Conservation (phyloP, 1,139 yeast genomes). For the Yamadazyma taylorii region DNA sequence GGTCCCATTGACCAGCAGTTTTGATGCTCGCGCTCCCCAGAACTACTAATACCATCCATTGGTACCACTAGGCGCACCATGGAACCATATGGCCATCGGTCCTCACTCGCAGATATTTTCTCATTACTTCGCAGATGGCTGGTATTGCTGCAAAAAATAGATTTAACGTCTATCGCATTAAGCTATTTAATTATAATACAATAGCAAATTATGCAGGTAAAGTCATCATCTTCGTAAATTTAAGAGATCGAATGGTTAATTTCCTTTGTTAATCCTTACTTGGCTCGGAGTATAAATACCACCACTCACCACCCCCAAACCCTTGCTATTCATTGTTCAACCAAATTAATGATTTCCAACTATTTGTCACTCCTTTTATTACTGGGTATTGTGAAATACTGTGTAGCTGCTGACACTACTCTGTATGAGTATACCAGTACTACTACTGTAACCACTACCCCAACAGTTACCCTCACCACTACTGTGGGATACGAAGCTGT, state of each 20-base stretch:
- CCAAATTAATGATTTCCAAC: slow-evolving; percentile 15
- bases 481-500: slow-evolving; percentile 29
- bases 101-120: no score
- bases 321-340: neutral
- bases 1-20: no score
- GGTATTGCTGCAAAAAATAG: slow-evolving; percentile 6
- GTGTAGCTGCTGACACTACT: slow-evolving; percentile 8
- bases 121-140: no score
- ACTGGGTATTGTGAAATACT: slow-evolving; percentile 12
- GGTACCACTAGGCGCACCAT: no score
- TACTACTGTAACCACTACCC: slow-evolving; percentile 29
- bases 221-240: slow-evolving; percentile 2
- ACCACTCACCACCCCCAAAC: neutral
- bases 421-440: slow-evolving; percentile 15
- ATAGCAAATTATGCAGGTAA: neutral
- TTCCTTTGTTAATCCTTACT: no score
- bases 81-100: no score
- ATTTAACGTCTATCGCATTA: neutral
- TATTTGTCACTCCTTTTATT: slow-evolving; percentile 21
- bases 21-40: no score
- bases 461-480: slow-evolving; percentile 31
- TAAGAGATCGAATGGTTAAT: slow-evolving; percentile 1
- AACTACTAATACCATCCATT: no score
- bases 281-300: neutral
- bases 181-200: neutral